A percentile compares a stretch with the other conserved stretches of the same genome.
phyloP scores from a whole-genome alignment of 176 grass and related monocot species.

The Carex scoparia region DNA sequence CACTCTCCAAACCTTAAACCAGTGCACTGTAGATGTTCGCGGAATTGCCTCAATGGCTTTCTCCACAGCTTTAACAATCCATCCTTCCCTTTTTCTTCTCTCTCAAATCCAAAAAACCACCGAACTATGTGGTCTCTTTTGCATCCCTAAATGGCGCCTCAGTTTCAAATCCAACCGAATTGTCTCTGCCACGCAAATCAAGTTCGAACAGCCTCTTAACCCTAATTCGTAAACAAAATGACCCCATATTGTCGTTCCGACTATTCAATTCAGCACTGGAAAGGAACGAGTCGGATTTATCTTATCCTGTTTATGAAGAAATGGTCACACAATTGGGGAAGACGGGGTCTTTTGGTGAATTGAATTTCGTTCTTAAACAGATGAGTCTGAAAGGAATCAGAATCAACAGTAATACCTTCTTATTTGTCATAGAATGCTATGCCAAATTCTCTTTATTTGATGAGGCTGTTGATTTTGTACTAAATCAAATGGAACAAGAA shows the following conservation, averaged over 20 bases:
- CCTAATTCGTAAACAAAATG: conserved; percentile 53
- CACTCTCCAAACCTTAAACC: neutral
- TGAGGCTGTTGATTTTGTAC: conserved; percentile 58
- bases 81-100: conserved; percentile 27
- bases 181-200: conserved; percentile 21
- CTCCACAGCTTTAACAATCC: conserved; percentile 29
- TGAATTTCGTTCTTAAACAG: conserved; percentile 47
- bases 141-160: conserved; percentile 4
- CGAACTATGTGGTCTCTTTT: neutral
- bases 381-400: conserved; percentile 48
- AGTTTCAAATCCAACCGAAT: neutral
- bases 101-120: neutral
- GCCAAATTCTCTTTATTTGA: conserved; percentile 45
- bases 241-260: conserved; percentile 47
- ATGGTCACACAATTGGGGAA: conserved; percentile 55
- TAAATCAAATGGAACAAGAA: conserved; percentile 41
- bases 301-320: conserved; percentile 53
- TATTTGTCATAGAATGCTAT: conserved; percentile 50
- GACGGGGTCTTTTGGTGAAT: conserved; percentile 46
- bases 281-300: conserved; percentile 24
- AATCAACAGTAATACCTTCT: conserved; percentile 32
- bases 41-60: conserved; percentile 60
- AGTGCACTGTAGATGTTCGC: conserved; percentile 28
- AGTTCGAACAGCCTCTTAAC: conserved; percentile 35
- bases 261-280: conserved; percentile 43